Percentiles rank a stretch among this genome's conserved stretches.
Conservation (phyloP, 352 stramenopile species). For the Phytophthora constricta region DNA sequence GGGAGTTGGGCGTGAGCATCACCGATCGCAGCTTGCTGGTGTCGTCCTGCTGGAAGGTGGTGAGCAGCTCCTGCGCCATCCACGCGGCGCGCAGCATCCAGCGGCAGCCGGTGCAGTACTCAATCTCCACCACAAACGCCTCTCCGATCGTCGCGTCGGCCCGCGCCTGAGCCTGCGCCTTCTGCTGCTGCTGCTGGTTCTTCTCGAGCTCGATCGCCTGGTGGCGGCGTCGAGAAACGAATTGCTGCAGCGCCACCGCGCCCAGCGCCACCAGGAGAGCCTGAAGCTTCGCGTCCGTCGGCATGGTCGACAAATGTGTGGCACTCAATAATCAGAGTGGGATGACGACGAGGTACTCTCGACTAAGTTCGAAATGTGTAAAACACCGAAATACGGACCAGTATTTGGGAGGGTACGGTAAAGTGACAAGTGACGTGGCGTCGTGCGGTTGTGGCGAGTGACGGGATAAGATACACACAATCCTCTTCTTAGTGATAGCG, state of each 20-base stretch:
- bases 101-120: constrained; percentile 92
- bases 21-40: constrained; percentile 56
- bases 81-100: constrained; percentile 91
- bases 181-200: constrained; percentile 20
- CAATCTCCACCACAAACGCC: constrained; percentile 84
- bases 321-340: constrained; percentile 13
- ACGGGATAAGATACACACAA: background rate
- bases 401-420: background rate
- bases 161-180: background rate
- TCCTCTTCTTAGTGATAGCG: too few relatives aligned
- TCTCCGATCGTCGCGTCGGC: constrained; percentile 15
- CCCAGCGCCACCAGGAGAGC: constrained; percentile 34
- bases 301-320: constrained; percentile 22
- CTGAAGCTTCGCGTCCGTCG: constrained; percentile 29
- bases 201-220: constrained; percentile 10
- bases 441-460: constrained; percentile 27
- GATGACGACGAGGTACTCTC: background rate
- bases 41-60: constrained; percentile 88
- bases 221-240: constrained; percentile 25
- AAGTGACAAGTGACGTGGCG: constrained; percentile 27
- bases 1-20: constrained; percentile 67
- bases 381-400: constrained; percentile 17
- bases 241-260: constrained; percentile 56
- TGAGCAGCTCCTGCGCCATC: constrained; percentile 93
- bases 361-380: constrained; percentile 17